Evolutionary conservation across 1,284 basidiomycete genomes (phyloP).

Genomic region (Afroboletus lepidellus): DNA sequence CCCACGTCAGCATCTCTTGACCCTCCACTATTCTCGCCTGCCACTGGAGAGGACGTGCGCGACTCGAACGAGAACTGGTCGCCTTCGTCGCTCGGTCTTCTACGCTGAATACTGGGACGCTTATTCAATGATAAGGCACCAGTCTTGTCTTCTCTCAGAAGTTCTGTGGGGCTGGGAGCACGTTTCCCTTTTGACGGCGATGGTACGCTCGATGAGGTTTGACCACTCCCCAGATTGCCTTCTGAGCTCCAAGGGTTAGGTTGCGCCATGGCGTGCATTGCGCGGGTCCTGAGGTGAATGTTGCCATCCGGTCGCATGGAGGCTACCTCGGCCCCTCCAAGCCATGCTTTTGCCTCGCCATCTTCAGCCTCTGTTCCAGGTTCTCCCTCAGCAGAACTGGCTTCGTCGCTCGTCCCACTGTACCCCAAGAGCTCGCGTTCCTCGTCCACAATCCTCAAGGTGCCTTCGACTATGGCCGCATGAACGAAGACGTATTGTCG

Average conservation of each 20-base stretch:
- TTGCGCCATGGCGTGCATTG: conserved; percentile 8
- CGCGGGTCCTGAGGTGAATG: conserved; percentile 2
- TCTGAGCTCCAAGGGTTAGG: conserved; percentile 10
- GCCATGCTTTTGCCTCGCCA: conserved; percentile 11
- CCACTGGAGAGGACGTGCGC: conserved; percentile 7
- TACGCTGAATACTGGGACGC: conserved; percentile 64
- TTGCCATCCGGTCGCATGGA: neutral
- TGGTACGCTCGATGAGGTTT: conserved; percentile 20
- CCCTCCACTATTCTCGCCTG: conserved; percentile 11
- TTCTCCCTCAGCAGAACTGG: conserved; percentile 22
- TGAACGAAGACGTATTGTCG: conserved; percentile 91
- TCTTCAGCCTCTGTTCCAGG: conserved; percentile 1
- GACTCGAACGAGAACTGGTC: conserved; percentile 13
- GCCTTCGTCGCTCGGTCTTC: conserved; percentile 24
- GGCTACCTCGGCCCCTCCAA: conserved; percentile 1
- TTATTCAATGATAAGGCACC: conserved; percentile 59
- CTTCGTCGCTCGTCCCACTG: conserved; percentile 26
- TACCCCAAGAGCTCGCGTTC: conserved; percentile 46
- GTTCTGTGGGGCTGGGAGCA: conserved; percentile 68
- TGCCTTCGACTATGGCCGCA: conserved; percentile 79
- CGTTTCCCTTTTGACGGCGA: conserved; percentile 54
- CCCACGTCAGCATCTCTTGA: conserved; percentile 3
- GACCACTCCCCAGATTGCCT: conserved; percentile 11
- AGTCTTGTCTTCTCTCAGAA: conserved; percentile 56
- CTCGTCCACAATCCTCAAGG: conserved; percentile 76